Evolutionary conservation across 1,284 basidiomycete genomes (phyloP).

Genomic region (Singerocomus rubriflavus): DNA sequence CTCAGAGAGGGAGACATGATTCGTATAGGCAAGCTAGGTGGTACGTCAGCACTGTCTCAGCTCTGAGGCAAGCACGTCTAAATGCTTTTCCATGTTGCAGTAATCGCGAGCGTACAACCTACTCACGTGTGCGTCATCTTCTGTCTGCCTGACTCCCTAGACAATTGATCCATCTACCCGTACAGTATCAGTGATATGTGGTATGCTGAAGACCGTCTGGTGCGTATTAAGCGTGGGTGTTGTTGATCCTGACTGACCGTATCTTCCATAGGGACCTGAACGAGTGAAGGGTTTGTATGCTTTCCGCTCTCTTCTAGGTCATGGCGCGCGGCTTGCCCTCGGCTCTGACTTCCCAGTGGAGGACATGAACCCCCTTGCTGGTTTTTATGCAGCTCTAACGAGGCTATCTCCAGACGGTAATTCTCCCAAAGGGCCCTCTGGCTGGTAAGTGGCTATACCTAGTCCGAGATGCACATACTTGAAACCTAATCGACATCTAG

Average conservation of each 20-base stretch:
- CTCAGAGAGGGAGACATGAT: conserved; percentile 69
- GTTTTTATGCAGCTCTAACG: conserved; percentile 85
- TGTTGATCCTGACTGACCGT: neutral
- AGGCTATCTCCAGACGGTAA: conserved; percentile 67
- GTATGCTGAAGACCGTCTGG: conserved; percentile 80
- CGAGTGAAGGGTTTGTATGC: conserved; percentile 85
- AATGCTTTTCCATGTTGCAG: conserved; percentile 32
- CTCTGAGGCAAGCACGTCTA: neutral
- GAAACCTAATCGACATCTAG: conserved; percentile 35
- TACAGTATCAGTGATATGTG: conserved; percentile 82
- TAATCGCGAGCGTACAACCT: conserved; percentile 82
- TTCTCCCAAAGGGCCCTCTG: conserved; percentile 79
- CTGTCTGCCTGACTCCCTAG: neutral
- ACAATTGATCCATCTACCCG: neutral
- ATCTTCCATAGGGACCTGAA: conserved; percentile 63
- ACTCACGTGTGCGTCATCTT: conserved; percentile 71
- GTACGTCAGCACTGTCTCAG: conserved; percentile 37
- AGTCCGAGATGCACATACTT: neutral
- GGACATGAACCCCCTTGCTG: conserved; percentile 67
- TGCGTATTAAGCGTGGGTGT: conserved; percentile 32
- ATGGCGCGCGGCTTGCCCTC: conserved; percentile 61
- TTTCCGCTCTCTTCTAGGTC: conserved; percentile 69
- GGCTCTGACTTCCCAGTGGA: conserved; percentile 94
- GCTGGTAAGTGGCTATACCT: conserved; percentile 57
- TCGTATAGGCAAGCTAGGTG: conserved; percentile 73